Evolutionary conservation across 441 rosid genomes (phyloP).

Genomic region (Gossypium aridum): DNA sequence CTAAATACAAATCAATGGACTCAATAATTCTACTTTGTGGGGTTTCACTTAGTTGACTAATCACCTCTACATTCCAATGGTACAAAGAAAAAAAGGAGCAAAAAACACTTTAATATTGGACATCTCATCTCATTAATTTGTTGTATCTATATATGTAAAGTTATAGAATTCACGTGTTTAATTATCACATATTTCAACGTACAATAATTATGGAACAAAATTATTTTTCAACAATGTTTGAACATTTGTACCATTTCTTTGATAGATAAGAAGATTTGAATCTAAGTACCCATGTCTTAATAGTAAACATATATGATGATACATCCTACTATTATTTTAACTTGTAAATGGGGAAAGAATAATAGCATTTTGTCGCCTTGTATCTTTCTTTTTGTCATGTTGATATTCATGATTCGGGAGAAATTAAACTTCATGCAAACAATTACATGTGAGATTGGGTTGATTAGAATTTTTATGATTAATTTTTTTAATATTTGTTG

Average conservation of each 20-base stretch:
- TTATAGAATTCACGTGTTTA: not conserved
- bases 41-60: not conserved
- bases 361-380: not conserved
- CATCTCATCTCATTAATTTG: not conserved
- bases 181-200: not conserved
- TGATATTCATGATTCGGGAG: not conserved
- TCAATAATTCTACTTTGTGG: conserved; percentile 6
- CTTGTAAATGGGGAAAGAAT: not conserved
- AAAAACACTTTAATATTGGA: not conserved
- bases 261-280: not conserved
- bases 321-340: not conserved
- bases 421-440: not conserved
- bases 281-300: not conserved
- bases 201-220: not conserved
- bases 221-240: not conserved
- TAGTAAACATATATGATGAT: not conserved
- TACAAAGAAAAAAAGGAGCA: not conserved
- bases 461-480: not conserved
- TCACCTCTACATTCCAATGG: not conserved
- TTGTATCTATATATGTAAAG: not conserved
- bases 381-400: not conserved
- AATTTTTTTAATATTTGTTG: too few species aligned
- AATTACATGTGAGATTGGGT: not conserved
- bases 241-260: not conserved
- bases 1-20: not conserved